These are phyloP conservation scores for Epichloe aotearoae DNA, from an alignment of 2,329 filamentous ascomycete genomes.

Conservation along the genomic window DNA sequence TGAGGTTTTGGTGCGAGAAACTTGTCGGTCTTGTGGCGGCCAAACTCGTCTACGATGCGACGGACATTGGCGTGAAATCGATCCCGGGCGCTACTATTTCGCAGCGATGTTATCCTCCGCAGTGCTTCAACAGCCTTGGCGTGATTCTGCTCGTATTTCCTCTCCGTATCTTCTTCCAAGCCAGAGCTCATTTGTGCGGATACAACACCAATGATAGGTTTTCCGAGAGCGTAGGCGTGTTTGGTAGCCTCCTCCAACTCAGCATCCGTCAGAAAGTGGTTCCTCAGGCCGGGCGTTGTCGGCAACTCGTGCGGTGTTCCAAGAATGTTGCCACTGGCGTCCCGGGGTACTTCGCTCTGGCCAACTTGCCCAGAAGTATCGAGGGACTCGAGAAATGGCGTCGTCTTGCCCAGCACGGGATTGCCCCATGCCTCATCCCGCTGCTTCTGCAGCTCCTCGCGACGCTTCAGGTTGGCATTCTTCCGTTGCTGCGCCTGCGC, in stretches of 20 bases:
- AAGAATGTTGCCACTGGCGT: conserved; percentile 28
- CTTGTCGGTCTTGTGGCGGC: conserved; percentile 76
- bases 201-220: conserved; percentile 33
- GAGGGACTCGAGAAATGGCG: conserved; percentile 74
- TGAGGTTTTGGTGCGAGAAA: conserved; percentile 49
- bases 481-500: conserved; percentile 75
- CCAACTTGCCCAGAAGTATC: conserved; percentile 45
- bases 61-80: conserved; percentile 69
- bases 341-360: conserved; percentile 21
- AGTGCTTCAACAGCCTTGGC: conserved; percentile 62
- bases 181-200: conserved; percentile 27
- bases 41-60: conserved; percentile 76
- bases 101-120: conserved; percentile 62
- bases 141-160: conserved; percentile 42
- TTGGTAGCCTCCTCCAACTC: conserved; percentile 55
- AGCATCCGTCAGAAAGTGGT: conserved; percentile 57
- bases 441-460: conserved; percentile 51
- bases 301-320: conserved; percentile 29
- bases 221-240: conserved; percentile 55
- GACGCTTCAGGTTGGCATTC: conserved; percentile 66
- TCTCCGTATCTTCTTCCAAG: conserved; percentile 21
- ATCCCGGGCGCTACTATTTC: conserved; percentile 67
- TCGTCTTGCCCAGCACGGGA: conserved; percentile 64
- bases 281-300: conserved; percentile 45
- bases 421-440: conserved; percentile 57